Base-by-base conservation (phyloP, 208 protist species). In the Wallacemonas sp. region DNA sequence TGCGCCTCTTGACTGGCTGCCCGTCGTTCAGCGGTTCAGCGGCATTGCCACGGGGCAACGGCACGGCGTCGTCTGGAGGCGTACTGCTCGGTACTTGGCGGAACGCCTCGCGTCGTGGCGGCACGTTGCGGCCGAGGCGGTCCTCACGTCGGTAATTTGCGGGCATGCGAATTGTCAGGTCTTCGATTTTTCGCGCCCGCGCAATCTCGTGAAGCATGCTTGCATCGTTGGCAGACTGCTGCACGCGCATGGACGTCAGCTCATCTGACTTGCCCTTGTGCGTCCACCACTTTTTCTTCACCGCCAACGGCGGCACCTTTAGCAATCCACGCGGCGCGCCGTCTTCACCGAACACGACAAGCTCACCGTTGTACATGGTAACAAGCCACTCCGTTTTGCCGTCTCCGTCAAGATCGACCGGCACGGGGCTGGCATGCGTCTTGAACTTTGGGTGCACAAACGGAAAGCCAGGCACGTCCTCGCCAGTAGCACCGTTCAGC, bases 331-430 rank as follows among this genome's bases (percentile, higher is more conserved):
- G 71, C 39, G 78, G 62, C 46, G 78, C 69, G 32, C 92, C 92
- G 13, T 87, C 66, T 27, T 78, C 69, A 5, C 61, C 33, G 32
- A 98, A 84, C 12, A 97, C 72, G 30, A 98, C 57, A 3, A 98
- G 76, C 62, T 97, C 92, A 3, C 86, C 94, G 19, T 76, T 92
- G 55, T 87, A 89, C 42, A 93, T 91, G 13, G 86, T 66, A 0
- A 97, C 71, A 30, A 98, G 76, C 69, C 94, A 86, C 34, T 97
- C 90, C 22, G 80, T 88, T 27, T 71, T 70, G 2, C 84, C 88
- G 63, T 98, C 91, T 5, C 76, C 77, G 41, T 95, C 78, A 19
- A 96, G 74, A 66, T 97, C 91, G 15, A 93, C 79, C 1, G 91
- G 73, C 9, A 97, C 68, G 12, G 92, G 90, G 44, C 78, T 92